phyloP scores from a whole-genome alignment of 2,329 filamentous ascomycete genomes.

The Didymella arachidicola region DNA sequence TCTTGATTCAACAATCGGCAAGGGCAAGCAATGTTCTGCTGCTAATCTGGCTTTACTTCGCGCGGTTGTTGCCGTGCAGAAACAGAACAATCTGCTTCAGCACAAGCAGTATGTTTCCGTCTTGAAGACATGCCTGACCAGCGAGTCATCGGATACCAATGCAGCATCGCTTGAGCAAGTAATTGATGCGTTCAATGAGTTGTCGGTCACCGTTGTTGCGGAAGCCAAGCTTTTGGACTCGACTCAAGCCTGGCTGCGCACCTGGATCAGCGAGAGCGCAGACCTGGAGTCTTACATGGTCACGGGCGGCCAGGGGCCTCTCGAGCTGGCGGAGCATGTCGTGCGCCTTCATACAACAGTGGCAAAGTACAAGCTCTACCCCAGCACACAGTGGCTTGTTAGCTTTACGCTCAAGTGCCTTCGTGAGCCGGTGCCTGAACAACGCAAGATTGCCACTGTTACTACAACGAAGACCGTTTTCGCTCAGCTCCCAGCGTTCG shows the following conservation, averaged over 20 bases:
- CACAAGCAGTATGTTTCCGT: conserved; percentile 34
- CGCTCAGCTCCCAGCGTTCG: conserved; percentile 20
- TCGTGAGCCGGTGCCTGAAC: conserved; percentile 22
- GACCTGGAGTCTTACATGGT: conserved; percentile 32
- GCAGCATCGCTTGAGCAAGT: conserved; percentile 25
- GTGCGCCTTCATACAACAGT: conserved; percentile 32
- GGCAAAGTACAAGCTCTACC: conserved; percentile 37
- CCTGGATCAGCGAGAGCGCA: conserved; percentile 33
- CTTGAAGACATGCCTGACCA: conserved; percentile 31
- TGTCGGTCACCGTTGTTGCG: conserved; percentile 29
- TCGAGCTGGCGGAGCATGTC: conserved; percentile 28
- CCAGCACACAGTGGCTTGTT: conserved; percentile 32
- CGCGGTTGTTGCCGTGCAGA: conserved; percentile 36
- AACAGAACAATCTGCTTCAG: conserved; percentile 32
- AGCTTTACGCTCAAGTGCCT: conserved; percentile 34
- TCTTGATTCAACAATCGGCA: conserved; percentile 30
- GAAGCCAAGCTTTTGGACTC: conserved; percentile 28
- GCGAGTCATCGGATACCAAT: conserved; percentile 19
- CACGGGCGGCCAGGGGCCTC: conserved; percentile 14
- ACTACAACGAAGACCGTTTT: conserved; percentile 29
- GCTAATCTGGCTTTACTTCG: conserved; percentile 38
- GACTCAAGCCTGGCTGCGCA: conserved; percentile 29
- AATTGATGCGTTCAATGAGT: conserved; percentile 41
- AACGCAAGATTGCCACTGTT: conserved; percentile 21
- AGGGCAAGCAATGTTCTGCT: conserved; percentile 31